phyloP scores from a whole-genome alignment of 2,329 filamentous ascomycete genomes.

The Colletotrichum limetticola region DNA sequence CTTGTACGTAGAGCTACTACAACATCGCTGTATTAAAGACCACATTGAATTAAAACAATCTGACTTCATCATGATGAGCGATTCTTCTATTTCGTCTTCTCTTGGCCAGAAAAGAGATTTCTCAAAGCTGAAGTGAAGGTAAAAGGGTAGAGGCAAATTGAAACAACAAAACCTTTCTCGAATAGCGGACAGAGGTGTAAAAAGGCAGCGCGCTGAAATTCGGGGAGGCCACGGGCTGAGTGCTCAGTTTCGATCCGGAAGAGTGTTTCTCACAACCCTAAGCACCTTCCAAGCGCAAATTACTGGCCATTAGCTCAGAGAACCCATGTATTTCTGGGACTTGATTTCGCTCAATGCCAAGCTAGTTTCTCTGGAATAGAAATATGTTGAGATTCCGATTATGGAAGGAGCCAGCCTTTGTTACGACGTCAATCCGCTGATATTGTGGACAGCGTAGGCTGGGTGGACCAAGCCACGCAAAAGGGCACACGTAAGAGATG shows the following conservation, averaged over 20 bases:
- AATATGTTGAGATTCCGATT: neutral
- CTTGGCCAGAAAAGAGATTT: neutral
- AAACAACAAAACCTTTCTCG: neutral
- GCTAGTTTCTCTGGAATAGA: neutral
- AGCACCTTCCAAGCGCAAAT: neutral
- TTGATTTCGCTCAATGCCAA: neutral
- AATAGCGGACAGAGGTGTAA: neutral
- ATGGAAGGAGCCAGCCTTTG: neutral
- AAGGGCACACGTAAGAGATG: neutral
- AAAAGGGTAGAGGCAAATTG: too few relatives aligned
- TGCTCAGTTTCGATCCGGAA: neutral
- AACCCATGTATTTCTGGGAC: neutral
- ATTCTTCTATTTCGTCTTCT: neutral
- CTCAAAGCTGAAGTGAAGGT: too few relatives aligned
- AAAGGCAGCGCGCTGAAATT: neutral
- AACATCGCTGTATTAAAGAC: neutral
- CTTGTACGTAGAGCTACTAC: neutral
- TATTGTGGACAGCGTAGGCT: neutral
- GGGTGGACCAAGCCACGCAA: constrained; percentile 3
- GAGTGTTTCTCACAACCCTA: neutral
- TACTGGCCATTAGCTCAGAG: neutral
- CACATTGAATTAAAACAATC: too few relatives aligned
- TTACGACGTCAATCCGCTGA: neutral
- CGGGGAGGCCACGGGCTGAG: neutral
- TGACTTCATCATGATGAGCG: neutral